Percentiles rank a stretch among this genome's conserved stretches.
These are phyloP conservation scores for Aspergillus eucalypticola DNA, from an alignment of 2,329 filamentous ascomycete species.

Conservation along the genomic window DNA sequence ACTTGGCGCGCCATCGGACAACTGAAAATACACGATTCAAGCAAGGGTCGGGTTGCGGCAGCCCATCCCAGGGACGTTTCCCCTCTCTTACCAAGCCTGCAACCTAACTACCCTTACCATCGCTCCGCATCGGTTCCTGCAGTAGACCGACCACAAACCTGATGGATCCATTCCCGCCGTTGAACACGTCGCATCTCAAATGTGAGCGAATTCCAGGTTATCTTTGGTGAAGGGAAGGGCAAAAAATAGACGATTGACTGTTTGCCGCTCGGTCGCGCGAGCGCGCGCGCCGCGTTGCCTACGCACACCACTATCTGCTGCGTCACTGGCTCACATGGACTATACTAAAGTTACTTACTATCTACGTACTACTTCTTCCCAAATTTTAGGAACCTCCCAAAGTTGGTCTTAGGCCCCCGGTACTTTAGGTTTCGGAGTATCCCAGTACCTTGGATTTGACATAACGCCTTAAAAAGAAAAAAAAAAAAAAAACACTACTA, in stretches of 20 bases:
- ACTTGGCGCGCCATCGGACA: constrained; percentile 4
- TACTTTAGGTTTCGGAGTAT: background rate
- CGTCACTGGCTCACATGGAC: background rate
- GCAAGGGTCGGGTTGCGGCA: constrained; percentile 13
- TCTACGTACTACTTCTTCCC: background rate
- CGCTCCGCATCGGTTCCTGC: constrained; percentile 38
- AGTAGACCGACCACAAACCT: constrained; percentile 33
- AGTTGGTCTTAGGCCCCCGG: background rate
- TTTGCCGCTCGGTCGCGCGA: background rate
- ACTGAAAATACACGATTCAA: constrained; percentile 7
- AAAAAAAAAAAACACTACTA: too few species aligned
- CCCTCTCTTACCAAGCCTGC: constrained; percentile 15
- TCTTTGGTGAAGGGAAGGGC: background rate
- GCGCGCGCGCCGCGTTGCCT: background rate
- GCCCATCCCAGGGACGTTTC: constrained; percentile 13
- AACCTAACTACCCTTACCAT: constrained; percentile 9
- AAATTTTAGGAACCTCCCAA: background rate
- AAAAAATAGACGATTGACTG: too few species aligned
- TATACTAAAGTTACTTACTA: background rate
- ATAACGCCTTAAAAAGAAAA: background rate
- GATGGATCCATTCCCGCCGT: constrained; percentile 22
- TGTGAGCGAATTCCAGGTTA: background rate
- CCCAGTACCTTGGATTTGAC: constrained; percentile 1
- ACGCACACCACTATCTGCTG: background rate
- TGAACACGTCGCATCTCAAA: constrained; percentile 25